Evolutionary conservation across 306 rosid species (phyloP), one percentile per base, ranked within the genome.

Genomic region (Mimosa pudica): DNA sequence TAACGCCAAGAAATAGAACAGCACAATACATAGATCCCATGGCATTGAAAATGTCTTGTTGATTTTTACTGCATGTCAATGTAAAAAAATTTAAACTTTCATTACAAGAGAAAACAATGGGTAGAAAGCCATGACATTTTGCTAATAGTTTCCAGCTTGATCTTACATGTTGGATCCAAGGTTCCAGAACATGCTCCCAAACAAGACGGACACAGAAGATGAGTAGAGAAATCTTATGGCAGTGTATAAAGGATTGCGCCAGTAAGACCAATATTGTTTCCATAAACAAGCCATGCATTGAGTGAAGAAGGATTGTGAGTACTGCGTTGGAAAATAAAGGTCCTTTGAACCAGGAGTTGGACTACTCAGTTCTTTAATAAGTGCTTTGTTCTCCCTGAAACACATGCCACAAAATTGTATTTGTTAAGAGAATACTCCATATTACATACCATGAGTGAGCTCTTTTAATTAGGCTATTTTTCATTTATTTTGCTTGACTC

Each of bases 101-200:
- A 60, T 75, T 61, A 67, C 49, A 72, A 63, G 71, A 10, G 45
- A 76, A 76, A 30, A 36, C 57, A 73, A n/a, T 38, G 72, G 77
- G 63, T 36, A 54, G 58, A 35, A 77, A 83, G 81, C 6, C 16
- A 64, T 51, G 70, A 63, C 48, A 55, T 46, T 47, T 81, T 48
- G 30, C 38, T 49, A 38, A 24, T 78, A 38, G 42, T 38, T 76
- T 61, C 20, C 12, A 42, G 5, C 65, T 42, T 49, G 64, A 76
- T 78, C 89, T 81, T 83, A 89, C 92, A 86, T 89, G 77, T 85
- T 89, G 83, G 89, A 79, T 80, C 90, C 92, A 18, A 89, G 89
- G 84, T 87, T 68, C 92, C 89, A 89, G 85, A 83, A 89, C 88
- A 89, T 87, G 85, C 86, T 89, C 58, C 92, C 92, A n/a, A 87